Percentiles rank a stretch among this genome's conserved stretches.
Evolutionary conservation across 441 rosid genomes (phyloP).

Genomic region (Biscutella laevigata): DNA sequence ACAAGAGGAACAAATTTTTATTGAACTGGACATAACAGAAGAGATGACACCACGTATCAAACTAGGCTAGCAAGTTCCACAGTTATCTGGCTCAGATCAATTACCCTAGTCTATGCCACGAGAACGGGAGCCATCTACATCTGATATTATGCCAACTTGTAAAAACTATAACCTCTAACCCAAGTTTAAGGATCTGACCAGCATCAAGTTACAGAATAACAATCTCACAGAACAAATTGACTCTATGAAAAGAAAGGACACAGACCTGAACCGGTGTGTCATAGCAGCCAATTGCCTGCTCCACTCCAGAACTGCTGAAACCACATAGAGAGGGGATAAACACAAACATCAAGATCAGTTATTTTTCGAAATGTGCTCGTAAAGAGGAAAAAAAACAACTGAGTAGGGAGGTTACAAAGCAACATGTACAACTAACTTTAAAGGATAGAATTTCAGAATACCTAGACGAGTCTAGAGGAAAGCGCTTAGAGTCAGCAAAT

Average conservation of each 20-base stretch:
- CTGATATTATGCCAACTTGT: neutral
- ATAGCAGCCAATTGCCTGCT: slow-evolving; percentile 67
- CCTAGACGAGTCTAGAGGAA: slow-evolving; percentile 35
- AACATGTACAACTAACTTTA: slow-evolving; percentile 1
- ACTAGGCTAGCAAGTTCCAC: slow-evolving; percentile 3
- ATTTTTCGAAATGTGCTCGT: neutral
- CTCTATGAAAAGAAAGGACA: neutral
- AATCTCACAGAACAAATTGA: neutral
- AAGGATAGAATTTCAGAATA: slow-evolving; percentile 1
- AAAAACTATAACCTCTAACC: slow-evolving; percentile 1
- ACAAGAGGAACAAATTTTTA: slow-evolving; percentile 8
- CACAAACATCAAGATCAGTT: slow-evolving; percentile 2
- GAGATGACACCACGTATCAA: neutral
- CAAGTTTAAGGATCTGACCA: neutral
- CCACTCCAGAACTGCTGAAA: slow-evolving; percentile 40
- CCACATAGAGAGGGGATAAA: neutral
- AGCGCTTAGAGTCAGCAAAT: slow-evolving; percentile 41
- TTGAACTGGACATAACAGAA: neutral
- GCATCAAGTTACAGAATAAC: neutral
- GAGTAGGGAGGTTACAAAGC: neutral
- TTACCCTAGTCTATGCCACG: neutral
- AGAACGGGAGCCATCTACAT: neutral
- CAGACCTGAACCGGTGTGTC: slow-evolving; percentile 80
- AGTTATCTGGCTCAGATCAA: slow-evolving; percentile 1
- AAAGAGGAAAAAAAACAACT: neutral